Base-by-base conservation (phyloP, 352 stramenopile genomes). In the Globisporangium yorkense region DNA sequence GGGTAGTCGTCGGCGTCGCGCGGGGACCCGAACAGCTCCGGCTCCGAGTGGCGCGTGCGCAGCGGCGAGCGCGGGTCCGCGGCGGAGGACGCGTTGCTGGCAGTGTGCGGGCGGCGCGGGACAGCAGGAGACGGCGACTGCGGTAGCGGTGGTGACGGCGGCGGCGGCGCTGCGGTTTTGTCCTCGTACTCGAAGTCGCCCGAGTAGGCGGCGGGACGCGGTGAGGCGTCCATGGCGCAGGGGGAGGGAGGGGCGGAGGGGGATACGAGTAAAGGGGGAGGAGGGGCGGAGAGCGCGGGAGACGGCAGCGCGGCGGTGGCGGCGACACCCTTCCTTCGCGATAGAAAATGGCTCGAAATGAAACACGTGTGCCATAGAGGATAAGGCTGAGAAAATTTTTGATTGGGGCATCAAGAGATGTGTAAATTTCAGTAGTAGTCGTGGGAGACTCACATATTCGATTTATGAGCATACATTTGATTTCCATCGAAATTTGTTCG, bases 141-240 rank as follows among this genome's bases (percentile, higher is more conserved):
- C 35, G 8, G 31, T 9, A 10, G 31, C 31, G 5, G 31, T 9
- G 5, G 31, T 9, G 31, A 15, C 41, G 41, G n/a, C 20, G 44
- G 44, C 15, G 59, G 59, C 2, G 59, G 59, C 29, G 56, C 51
- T 53, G 48, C 41, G 39, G 59, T 39, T 49, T 65, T 65, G 59
- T 65, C 59, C 48, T 65, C 59, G 27, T 60, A 60, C 31, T 65
- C 53, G 24, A 60, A 51, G 59, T 65, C 59, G 53, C 40, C 29
- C 39, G 53, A 60, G n/a, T 52, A 41, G 46, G 53, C 39, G 13
- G 37, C n/a, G 9, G 43, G 46, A 16, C 59, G 47, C 16, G 62
- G 57, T 0, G 57, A 51, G 2, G 45, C 20, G 29, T 53, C 48
- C 56, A 63, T 63, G 40, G 21, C 51, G 18, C 44, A 13, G 41